phyloP scores from a whole-genome alignment of 2,329 filamentous ascomycete species.

The Pseudogymnoascus verrucosus region DNA sequence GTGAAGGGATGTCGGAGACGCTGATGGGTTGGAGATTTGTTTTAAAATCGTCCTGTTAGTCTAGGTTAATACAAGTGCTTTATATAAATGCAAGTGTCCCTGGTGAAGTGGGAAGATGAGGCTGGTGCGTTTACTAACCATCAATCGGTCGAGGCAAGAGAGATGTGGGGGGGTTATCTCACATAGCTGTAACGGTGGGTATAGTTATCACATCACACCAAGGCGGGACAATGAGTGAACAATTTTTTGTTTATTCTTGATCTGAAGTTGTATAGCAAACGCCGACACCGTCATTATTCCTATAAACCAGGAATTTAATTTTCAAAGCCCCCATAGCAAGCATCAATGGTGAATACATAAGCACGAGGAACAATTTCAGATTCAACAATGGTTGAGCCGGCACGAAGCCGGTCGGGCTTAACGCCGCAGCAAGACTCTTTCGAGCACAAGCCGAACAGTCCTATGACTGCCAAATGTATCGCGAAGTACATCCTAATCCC shows the following conservation, averaged over 20 bases:
- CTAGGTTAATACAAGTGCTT: background rate
- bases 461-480: conserved; percentile 35
- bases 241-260: conserved; percentile 3
- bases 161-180: background rate
- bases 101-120: background rate
- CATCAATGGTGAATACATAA: conserved; percentile 9
- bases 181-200: background rate
- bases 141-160: background rate
- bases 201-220: background rate
- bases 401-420: conserved; percentile 63
- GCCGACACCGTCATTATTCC: background rate
- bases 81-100: background rate
- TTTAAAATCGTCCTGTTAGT: background rate
- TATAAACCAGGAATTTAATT: background rate
- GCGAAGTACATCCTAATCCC: conserved; percentile 33
- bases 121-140: too few relatives aligned
- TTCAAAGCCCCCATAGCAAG: conserved; percentile 4
- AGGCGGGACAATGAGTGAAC: background rate
- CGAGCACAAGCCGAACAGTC: conserved; percentile 39
- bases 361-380: conserved; percentile 7
- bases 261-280: conserved; percentile 7
- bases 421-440: conserved; percentile 59
- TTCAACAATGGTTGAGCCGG: conserved; percentile 43
- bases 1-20: background rate
- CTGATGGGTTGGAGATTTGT: background rate